A percentile compares a stretch with the other conserved stretches of the same genome.
Evolutionary conservation across 345 rosid genomes (phyloP).

Genomic region (Cardamine chenopodiifolia): DNA sequence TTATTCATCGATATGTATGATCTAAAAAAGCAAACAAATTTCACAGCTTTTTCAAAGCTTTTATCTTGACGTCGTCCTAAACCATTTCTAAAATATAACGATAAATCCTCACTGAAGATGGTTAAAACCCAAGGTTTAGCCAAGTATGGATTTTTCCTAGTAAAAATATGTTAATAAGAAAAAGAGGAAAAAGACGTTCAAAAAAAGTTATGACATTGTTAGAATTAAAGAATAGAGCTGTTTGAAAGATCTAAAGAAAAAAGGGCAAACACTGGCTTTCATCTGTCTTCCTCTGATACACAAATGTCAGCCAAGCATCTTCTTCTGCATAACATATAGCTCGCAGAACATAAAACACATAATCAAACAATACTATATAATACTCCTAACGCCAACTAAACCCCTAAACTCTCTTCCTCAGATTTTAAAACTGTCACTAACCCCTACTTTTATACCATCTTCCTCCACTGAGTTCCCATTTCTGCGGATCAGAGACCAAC

Average conservation of each 20-base stretch:
- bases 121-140: background rate
- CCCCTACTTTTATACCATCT: constrained; percentile 35
- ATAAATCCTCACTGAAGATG: background rate
- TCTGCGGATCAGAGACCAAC: constrained; percentile 29
- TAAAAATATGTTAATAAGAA: background rate
- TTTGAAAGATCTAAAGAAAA: constrained; percentile 11
- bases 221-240: constrained; percentile 34
- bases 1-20: background rate
- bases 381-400: constrained; percentile 32
- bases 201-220: background rate
- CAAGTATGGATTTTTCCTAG: background rate
- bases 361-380: constrained; percentile 26
- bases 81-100: background rate
- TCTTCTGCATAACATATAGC: constrained; percentile 28
- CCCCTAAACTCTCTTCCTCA: constrained; percentile 40
- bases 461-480: constrained; percentile 23
- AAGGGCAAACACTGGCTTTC: constrained; percentile 24
- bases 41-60: background rate
- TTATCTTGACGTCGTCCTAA: background rate
- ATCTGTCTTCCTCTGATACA: constrained; percentile 28
- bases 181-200: background rate
- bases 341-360: constrained; percentile 17
- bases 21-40: background rate
- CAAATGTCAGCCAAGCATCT: constrained; percentile 28
- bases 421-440: constrained; percentile 30